Conservation (phyloP, 768 basidiomycete genomes). For the Serpula lacrymans region DNA sequence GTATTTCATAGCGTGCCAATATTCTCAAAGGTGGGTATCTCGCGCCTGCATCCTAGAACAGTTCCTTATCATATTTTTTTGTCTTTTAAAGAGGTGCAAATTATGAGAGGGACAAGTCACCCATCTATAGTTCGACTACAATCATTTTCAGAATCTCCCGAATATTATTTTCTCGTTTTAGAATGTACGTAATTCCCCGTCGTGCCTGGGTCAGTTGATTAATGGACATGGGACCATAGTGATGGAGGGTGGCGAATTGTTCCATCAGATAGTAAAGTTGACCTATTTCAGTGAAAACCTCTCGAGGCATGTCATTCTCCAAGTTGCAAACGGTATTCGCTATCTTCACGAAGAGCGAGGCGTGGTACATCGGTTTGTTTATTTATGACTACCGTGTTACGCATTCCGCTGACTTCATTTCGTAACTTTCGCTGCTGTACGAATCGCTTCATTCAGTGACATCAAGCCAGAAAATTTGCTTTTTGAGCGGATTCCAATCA, state of each 20-base stretch:
- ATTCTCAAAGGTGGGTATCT: conserved; percentile 79
- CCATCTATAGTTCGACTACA: conserved; percentile 90
- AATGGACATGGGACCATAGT: conserved; percentile 62
- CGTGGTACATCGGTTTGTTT: conserved; percentile 80
- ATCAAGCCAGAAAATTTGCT: conserved; percentile 99
- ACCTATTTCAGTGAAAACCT: conserved; percentile 98
- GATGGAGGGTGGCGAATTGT: conserved; percentile 97
- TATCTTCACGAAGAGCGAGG: conserved; percentile 98
- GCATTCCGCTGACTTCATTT: neutral
- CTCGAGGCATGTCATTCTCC: conserved; percentile 94
- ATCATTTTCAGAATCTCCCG: conserved; percentile 87
- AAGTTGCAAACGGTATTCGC: conserved; percentile 90
- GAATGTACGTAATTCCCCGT: conserved; percentile 60
- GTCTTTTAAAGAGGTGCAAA: conserved; percentile 88
- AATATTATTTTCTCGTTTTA: conserved; percentile 92
- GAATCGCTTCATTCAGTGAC: too few species aligned
- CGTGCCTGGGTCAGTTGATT: conserved; percentile 10
- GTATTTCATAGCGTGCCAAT: conserved; percentile 76
- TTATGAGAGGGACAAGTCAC: conserved; percentile 94
- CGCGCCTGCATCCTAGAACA: too few species aligned
- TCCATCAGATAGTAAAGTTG: conserved; percentile 98
- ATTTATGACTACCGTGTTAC: neutral
- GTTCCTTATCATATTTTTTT: too few species aligned
- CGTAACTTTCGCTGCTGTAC: neutral
- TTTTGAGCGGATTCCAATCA: conserved; percentile 88